Base-by-base conservation (phyloP, 2,329 filamentous ascomycete species). In the Xylariaceae sp. region DNA sequence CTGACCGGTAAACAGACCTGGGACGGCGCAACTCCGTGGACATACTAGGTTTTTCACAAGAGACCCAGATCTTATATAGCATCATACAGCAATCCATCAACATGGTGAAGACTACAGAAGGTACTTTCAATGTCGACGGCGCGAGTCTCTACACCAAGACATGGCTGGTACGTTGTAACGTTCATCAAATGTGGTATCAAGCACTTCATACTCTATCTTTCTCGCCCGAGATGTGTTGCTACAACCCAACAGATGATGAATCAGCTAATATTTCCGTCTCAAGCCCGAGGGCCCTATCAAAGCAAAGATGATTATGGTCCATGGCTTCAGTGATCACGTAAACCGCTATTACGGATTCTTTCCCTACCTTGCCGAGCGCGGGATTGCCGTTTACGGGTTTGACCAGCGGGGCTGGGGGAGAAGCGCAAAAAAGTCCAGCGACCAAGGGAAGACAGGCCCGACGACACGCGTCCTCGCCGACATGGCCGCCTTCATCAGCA, bases 321-420 rank as follows among this genome's bases (percentile, higher is more conserved):
- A 96, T 73, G 92, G 92, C 65, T 96, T 92, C 77, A 90, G 84
- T 70, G 92, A 96, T 71, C 89, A 95, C 71, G 76, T 88, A 69
- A 84, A 88, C 71, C 81, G 84, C 54, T 95, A 96, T 74, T 80
- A 84, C 67, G 78, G 79, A 51, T 80, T 96, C 65, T 92, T 94
- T 72, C 79, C 84, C 5, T 74, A 73, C 13, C 80, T 96, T 45
- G 86, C 87, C 19, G 73, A 76, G 10, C 79, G 79, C 50, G 88
- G 87, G 57, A 91, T 96, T 63, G 84, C 88, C 65, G 80, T 89
- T 45, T 82, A 87, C 65, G 79, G 83, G 57, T 88, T 92, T 68
- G 92, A 96, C 70, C 92, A 96, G 76, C 85, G 84, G 69, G 91
- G 92, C 68, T 96, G 91, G 91, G 92, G 92, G 56, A 84, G 82